Evolutionary conservation across 306 rosid genomes (phyloP).

Genomic region (Fragaria vesca): DNA sequence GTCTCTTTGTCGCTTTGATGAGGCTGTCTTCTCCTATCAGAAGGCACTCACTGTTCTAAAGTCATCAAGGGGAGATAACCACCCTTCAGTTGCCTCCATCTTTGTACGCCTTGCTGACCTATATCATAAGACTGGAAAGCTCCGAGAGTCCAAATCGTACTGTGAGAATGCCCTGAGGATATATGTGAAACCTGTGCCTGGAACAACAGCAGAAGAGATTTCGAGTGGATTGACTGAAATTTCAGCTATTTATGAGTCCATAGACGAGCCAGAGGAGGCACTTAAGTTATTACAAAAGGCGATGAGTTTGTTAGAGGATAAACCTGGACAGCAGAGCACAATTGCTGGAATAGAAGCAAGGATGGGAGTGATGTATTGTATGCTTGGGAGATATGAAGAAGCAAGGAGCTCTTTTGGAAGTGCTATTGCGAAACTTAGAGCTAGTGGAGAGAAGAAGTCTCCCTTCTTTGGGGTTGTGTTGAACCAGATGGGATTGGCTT

Average conservation of each 20-base stretch:
- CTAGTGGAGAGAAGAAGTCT: conserved; percentile 93
- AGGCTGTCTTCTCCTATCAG: conserved; percentile 95
- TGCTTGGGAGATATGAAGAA: conserved; percentile 83
- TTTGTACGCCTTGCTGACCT: conserved; percentile 94
- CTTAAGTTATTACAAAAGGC: conserved; percentile 81
- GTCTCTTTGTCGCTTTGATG: conserved; percentile 94
- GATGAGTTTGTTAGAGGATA: conserved; percentile 89
- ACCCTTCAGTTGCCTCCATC: conserved; percentile 87
- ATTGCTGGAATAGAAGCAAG: conserved; percentile 96
- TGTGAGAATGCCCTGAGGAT: conserved; percentile 94
- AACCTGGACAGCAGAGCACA: conserved; percentile 96
- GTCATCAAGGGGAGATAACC: conserved; percentile 87
- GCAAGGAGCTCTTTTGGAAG: conserved; percentile 80
- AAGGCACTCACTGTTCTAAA: conserved; percentile 97
- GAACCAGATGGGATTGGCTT: conserved; percentile 99
- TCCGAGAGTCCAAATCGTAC: conserved; percentile 89
- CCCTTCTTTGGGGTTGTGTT: conserved; percentile 96
- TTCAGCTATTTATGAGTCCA: conserved; percentile 92
- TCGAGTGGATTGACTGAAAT: conserved; percentile 89
- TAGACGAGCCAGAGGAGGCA: conserved; percentile 94
- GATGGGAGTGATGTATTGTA: conserved; percentile 95
- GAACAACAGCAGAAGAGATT: conserved; percentile 85
- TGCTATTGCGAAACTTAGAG: conserved; percentile 78
- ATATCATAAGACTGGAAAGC: conserved; percentile 94
- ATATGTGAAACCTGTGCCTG: conserved; percentile 92